Conservation (phyloP, 495 filamentous ascomycete species). For the Sporormia fimetaria region DNA sequence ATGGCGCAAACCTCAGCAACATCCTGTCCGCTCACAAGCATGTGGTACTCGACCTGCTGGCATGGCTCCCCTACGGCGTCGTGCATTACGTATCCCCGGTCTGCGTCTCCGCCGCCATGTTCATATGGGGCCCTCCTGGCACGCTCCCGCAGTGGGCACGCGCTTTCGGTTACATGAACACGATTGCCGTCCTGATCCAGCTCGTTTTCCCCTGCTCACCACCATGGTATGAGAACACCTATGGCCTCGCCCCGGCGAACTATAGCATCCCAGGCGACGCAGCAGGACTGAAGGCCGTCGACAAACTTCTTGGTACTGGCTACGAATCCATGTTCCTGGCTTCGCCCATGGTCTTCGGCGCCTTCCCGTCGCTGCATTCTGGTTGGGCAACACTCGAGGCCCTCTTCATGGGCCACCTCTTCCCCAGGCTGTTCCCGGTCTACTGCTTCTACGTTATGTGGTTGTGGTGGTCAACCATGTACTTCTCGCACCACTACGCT, state of each 20-base stretch:
- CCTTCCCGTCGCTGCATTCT: conserved; percentile 84
- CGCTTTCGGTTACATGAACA: conserved; percentile 84
- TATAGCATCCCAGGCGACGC: conserved; percentile 82
- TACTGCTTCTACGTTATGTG: conserved; percentile 75
- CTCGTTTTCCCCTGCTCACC: conserved; percentile 84
- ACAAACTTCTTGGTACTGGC: conserved; percentile 76
- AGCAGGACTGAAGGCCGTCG: conserved; percentile 78
- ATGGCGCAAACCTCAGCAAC: conserved; percentile 91
- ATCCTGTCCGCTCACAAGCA: conserved; percentile 82
- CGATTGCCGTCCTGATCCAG: conserved; percentile 74
- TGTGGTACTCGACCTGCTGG: conserved; percentile 69
- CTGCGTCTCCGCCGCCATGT: conserved; percentile 63
- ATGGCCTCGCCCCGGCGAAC: conserved; percentile 79
- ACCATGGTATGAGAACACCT: conserved; percentile 85
- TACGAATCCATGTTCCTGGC: conserved; percentile 84
- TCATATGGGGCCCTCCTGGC: conserved; percentile 77
- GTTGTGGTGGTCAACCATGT: conserved; percentile 99
- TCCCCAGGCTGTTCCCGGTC: conserved; percentile 62
- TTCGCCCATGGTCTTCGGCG: conserved; percentile 84
- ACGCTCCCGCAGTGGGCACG: conserved; percentile 73
- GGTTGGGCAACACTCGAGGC: conserved; percentile 77
- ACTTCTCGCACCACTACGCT: conserved; percentile 91
- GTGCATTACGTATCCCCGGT: conserved; percentile 76
- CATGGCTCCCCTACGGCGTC: conserved; percentile 88
- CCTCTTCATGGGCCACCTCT: conserved; percentile 84